Conservation (phyloP, 257 asterid species). For the Forsythia suspensa region DNA sequence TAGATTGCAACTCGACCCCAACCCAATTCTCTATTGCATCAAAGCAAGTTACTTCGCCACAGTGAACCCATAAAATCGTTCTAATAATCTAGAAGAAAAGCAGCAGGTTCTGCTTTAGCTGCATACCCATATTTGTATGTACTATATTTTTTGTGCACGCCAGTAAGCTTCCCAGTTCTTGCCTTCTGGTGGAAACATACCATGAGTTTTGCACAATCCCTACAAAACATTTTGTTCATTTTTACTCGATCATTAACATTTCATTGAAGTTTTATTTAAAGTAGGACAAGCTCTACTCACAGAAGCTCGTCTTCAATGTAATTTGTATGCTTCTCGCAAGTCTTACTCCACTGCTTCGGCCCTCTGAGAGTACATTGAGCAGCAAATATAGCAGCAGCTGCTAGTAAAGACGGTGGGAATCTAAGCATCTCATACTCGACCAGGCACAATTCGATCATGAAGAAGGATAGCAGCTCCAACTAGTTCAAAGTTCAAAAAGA, state of each 20-base stretch:
- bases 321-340: constrained; percentile 57
- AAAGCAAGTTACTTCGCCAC: background rate
- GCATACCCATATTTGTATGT: constrained; percentile 70
- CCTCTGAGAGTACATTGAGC: constrained; percentile 68
- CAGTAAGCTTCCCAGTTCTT: constrained; percentile 66
- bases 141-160: constrained; percentile 74
- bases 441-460: constrained; percentile 74
- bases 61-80: background rate
- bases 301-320: constrained; percentile 63
- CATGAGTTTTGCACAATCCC: constrained; percentile 75
- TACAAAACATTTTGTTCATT: constrained; percentile 11
- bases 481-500: constrained; percentile 24
- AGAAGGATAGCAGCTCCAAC: constrained; percentile 81
- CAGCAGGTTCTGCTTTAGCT: constrained; percentile 68
- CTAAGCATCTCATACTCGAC: constrained; percentile 80
- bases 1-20: background rate
- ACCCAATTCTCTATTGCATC: background rate
- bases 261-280: background rate
- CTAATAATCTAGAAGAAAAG: constrained; percentile 34
- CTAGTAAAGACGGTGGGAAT: constrained; percentile 77
- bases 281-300: constrained; percentile 38
- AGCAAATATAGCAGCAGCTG: constrained; percentile 90
- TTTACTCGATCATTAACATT: background rate
- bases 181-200: constrained; percentile 71
- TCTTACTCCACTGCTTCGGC: constrained; percentile 58